Percentiles rank a stretch among this genome's conserved stretches.
phyloP scores from a whole-genome alignment of 371 early-diverging fungal genomes.

The Mortierella sp. region DNA sequence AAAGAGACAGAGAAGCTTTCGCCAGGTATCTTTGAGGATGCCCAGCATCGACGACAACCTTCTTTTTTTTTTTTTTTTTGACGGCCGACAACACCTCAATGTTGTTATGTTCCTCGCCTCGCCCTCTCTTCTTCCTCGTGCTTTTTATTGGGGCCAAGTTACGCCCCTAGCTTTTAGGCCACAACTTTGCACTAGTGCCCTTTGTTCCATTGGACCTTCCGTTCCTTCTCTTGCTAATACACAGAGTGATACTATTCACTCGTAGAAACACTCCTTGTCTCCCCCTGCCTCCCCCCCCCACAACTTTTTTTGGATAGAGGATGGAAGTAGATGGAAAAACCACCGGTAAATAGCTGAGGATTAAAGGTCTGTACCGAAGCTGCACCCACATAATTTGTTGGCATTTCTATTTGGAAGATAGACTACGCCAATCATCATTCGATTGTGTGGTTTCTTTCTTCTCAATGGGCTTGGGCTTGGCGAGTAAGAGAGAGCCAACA shows the following conservation, averaged over 20 bases:
- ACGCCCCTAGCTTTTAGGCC: neutral
- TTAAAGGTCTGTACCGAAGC: neutral
- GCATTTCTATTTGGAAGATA: neutral
- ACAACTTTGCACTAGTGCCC: neutral
- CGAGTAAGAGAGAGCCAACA: neutral
- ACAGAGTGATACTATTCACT: neutral
- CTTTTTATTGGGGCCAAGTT: neutral
- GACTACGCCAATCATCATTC: neutral
- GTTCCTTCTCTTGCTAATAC: neutral
- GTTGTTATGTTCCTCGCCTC: neutral
- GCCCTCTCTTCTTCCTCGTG: neutral
- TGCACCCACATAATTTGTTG: neutral
- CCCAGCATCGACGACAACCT: neutral
- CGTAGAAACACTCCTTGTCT: neutral
- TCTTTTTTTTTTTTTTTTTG: neutral
- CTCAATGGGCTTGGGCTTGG: neutral
- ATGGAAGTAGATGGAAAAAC: conserved; percentile 1
- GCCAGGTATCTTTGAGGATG: neutral
- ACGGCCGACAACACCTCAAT: neutral
- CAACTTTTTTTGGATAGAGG: neutral
- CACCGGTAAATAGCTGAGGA: neutral
- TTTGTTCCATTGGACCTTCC: neutral
- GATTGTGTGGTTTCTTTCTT: neutral
- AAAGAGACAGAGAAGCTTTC: neutral
- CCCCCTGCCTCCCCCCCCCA: neutral